Conservation (phyloP, 2,329 filamentous ascomycete genomes). For the Pseudocercospora cruenta region DNA sequence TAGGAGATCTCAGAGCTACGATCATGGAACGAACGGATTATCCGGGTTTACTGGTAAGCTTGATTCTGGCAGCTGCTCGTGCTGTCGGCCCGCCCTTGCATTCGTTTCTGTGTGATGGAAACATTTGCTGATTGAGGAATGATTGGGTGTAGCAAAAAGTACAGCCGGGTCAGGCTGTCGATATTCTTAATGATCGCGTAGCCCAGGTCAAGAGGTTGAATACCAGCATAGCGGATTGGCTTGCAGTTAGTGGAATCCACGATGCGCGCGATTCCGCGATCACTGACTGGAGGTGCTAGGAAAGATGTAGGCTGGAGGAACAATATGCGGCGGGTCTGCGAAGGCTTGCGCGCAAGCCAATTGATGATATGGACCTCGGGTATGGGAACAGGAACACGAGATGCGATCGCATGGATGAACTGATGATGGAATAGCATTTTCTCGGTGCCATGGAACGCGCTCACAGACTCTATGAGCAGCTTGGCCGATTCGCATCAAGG, state of each 20-base stretch:
- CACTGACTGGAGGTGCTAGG: conserved; percentile 57
- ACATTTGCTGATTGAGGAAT: conserved; percentile 11
- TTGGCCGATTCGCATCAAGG: conserved; percentile 82
- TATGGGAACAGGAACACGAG: conserved; percentile 47
- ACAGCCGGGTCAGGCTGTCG: conserved; percentile 78
- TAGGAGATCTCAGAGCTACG: background rate
- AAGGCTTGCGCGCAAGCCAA: conserved; percentile 67
- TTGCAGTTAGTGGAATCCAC: conserved; percentile 68
- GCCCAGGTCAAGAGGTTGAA: conserved; percentile 86
- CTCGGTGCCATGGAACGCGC: conserved; percentile 84
- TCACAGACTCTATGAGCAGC: conserved; percentile 76
- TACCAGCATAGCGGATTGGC: conserved; percentile 90
- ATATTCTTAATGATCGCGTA: conserved; percentile 81
- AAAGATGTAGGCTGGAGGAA: conserved; percentile 90
- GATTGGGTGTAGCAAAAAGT: conserved; percentile 68
- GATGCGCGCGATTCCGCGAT: conserved; percentile 11
- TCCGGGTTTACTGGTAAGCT: conserved; percentile 85
- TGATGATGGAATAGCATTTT: conserved; percentile 69
- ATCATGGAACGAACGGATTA: conserved; percentile 81
- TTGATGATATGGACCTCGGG: conserved; percentile 79
- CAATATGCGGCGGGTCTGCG: conserved; percentile 80
- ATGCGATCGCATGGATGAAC: conserved; percentile 15
- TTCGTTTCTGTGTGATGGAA: conserved; percentile 15
- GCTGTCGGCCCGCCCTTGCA: conserved; percentile 6
- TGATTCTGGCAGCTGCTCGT: background rate